Percentiles rank a stretch among this genome's conserved stretches.
Conservation (phyloP, 2,329 filamentous ascomycete species). For the Clonostachys sp. region DNA sequence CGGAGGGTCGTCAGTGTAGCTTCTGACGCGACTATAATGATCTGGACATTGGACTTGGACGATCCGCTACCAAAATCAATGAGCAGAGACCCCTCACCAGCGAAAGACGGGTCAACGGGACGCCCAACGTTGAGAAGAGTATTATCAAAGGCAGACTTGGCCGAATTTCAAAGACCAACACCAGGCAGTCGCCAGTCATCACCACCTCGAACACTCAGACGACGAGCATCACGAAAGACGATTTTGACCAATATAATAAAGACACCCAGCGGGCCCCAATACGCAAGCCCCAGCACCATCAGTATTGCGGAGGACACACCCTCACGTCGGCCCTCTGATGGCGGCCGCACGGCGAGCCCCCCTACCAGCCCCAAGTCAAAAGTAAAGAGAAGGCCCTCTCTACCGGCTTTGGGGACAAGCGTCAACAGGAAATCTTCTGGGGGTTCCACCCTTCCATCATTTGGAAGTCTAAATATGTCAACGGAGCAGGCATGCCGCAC, state of each 20-base stretch:
- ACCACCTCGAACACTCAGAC: slow-evolving; percentile 48
- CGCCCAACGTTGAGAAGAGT: slow-evolving; percentile 79
- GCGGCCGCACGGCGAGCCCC: slow-evolving; percentile 39
- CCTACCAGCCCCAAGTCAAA: slow-evolving; percentile 44
- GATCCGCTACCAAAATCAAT: slow-evolving; percentile 32
- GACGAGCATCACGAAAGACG: slow-evolving; percentile 49
- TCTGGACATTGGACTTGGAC: slow-evolving; percentile 59
- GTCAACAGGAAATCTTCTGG: slow-evolving; percentile 43
- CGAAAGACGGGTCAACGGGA: slow-evolving; percentile 45
- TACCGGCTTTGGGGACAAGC: slow-evolving; percentile 40
- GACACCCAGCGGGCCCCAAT: slow-evolving; percentile 31
- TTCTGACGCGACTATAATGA: slow-evolving; percentile 78
- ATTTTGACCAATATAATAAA: slow-evolving; percentile 25
- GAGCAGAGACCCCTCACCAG: slow-evolving; percentile 50
- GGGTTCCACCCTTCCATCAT: slow-evolving; percentile 36
- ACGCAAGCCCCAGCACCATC: slow-evolving; percentile 32
- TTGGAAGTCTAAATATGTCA: slow-evolving; percentile 54
- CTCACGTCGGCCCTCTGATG: slow-evolving; percentile 39
- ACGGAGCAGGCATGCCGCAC: slow-evolving; percentile 62
- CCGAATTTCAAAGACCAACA: slow-evolving; percentile 64
- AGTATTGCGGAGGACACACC: slow-evolving; percentile 39
- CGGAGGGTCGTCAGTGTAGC: slow-evolving; percentile 69
- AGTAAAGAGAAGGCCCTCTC: slow-evolving; percentile 45
- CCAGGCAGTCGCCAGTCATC: slow-evolving; percentile 10
- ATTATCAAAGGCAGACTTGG: slow-evolving; percentile 80